These are phyloP conservation scores for Penicillium sp. DNA, from an alignment of 2,329 filamentous ascomycete genomes.

Conservation along the genomic window DNA sequence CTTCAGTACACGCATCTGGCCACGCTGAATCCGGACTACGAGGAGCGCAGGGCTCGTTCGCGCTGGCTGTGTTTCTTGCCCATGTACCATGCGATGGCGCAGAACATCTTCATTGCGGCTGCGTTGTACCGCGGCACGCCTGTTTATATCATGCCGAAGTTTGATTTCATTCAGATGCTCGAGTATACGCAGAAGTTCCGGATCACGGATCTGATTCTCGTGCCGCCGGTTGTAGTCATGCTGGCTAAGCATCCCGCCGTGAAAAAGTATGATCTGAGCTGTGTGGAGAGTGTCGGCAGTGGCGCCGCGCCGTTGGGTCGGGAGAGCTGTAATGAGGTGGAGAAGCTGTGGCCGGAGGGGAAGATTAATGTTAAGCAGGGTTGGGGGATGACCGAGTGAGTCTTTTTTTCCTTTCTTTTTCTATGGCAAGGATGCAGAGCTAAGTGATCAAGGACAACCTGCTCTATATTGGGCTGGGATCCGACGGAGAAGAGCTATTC, in stretches of 20 bases:
- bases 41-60: slow-evolving; percentile 42
- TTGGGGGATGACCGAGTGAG: slow-evolving; percentile 81
- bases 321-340: slow-evolving; percentile 57
- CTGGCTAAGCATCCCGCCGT: slow-evolving; percentile 69
- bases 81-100: slow-evolving; percentile 72
- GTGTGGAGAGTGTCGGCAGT: slow-evolving; percentile 57
- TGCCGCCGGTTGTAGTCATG: slow-evolving; percentile 72
- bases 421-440: slow-evolving; percentile 2
- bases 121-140: slow-evolving; percentile 54
- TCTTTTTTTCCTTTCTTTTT: slow-evolving; percentile 22
- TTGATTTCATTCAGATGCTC: slow-evolving; percentile 72
- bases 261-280: slow-evolving; percentile 66
- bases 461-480: slow-evolving; percentile 65
- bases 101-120: slow-evolving; percentile 67
- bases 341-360: slow-evolving; percentile 54
- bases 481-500: slow-evolving; percentile 47
- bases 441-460: slow-evolving; percentile 54
- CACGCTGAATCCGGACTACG: slow-evolving; percentile 50
- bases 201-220: slow-evolving; percentile 65
- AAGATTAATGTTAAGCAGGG: slow-evolving; percentile 63
- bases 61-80: slow-evolving; percentile 68
- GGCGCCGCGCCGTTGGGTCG: slow-evolving; percentile 67
- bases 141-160: slow-evolving; percentile 75
- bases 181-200: slow-evolving; percentile 64
- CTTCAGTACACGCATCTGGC: slow-evolving; percentile 55